These are phyloP conservation scores for Kuraishia cidri DNA, from an alignment of 805 yeast species.

Conservation along the genomic window DNA sequence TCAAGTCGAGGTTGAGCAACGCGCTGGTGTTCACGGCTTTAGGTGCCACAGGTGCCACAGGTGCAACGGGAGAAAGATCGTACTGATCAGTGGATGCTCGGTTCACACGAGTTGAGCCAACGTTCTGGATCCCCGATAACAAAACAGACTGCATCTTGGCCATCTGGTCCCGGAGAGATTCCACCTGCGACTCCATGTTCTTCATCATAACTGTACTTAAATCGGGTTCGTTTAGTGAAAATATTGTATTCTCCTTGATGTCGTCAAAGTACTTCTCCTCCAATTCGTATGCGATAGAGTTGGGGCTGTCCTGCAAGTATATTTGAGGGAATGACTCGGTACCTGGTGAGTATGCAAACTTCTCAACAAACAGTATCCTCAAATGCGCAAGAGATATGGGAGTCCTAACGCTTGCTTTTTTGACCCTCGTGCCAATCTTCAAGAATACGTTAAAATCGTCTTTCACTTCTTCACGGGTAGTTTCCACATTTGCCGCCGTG, in stretches of 20 bases:
- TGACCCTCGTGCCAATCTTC: slow-evolving; percentile 41
- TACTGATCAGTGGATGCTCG: too few species aligned
- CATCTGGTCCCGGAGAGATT: slow-evolving; percentile 15
- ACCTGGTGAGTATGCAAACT: slow-evolving; percentile 77
- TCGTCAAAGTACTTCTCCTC: slow-evolving; percentile 62
- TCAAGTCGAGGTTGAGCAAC: slow-evolving; percentile 2
- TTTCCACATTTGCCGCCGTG: too few species aligned
- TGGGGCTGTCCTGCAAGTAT: slow-evolving; percentile 53
- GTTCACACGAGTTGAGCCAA: not conserved
- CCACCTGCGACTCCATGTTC: slow-evolving; percentile 17
- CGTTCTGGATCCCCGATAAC: slow-evolving; percentile 4
- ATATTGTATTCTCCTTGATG: slow-evolving; percentile 46
- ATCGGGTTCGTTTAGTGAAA: slow-evolving; percentile 46
- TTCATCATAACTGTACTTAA: slow-evolving; percentile 11
- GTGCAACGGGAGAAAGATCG: too few species aligned
- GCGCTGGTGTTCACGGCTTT: not conserved
- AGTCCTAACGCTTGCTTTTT: slow-evolving; percentile 35
- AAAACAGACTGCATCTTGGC: slow-evolving; percentile 13
- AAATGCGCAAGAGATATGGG: slow-evolving; percentile 45
- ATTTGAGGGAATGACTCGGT: slow-evolving; percentile 68
- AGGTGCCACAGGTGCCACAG: not conserved
- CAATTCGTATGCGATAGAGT: slow-evolving; percentile 65
- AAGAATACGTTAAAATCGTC: slow-evolving; percentile 28
- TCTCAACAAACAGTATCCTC: slow-evolving; percentile 74
- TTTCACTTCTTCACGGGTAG: not conserved